phyloP scores from a whole-genome alignment of 441 rosid species.

The Isatis lusitanica region DNA sequence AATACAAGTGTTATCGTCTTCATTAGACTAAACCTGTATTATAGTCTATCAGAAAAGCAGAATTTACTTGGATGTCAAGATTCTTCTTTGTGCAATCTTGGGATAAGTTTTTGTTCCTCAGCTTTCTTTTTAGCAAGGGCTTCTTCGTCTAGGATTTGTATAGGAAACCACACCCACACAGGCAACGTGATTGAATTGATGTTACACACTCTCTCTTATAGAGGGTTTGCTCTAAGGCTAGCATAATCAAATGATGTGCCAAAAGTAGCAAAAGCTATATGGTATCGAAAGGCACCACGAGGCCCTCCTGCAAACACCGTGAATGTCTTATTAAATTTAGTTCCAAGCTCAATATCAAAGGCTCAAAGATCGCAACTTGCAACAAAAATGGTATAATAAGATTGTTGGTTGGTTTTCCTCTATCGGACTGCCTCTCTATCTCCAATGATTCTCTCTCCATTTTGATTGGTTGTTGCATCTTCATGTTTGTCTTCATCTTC shows the following conservation, averaged over 20 bases:
- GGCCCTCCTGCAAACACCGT: constrained; percentile 58
- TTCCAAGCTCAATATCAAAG: background rate
- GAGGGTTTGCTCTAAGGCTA: constrained; percentile 50
- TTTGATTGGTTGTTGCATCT: too few species aligned
- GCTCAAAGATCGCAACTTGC: background rate
- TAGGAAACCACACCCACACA: constrained; percentile 92
- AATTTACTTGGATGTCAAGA: constrained; percentile 36
- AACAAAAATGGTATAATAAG: background rate
- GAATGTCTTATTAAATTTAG: background rate
- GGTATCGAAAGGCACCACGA: constrained; percentile 71
- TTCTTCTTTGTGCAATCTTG: constrained; percentile 69
- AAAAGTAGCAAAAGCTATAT: constrained; percentile 54
- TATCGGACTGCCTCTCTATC: too few species aligned
- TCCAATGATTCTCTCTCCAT: too few species aligned
- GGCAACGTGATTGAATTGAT: constrained; percentile 57
- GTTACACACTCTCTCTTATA: constrained; percentile 32
- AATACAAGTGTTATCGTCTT: too few species aligned
- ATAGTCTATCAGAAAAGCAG: too few species aligned
- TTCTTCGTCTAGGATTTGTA: constrained; percentile 80
- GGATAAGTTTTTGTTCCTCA: constrained; percentile 54
- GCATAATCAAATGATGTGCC: constrained; percentile 72
- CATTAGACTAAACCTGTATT: too few species aligned
- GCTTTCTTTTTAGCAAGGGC: constrained; percentile 76
- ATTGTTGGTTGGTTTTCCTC: too few species aligned
- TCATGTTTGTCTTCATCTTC: too few species aligned